Evolutionary conservation across 2,329 filamentous ascomycete genomes (phyloP).

Genomic region (Hirsutella thompsonii): DNA sequence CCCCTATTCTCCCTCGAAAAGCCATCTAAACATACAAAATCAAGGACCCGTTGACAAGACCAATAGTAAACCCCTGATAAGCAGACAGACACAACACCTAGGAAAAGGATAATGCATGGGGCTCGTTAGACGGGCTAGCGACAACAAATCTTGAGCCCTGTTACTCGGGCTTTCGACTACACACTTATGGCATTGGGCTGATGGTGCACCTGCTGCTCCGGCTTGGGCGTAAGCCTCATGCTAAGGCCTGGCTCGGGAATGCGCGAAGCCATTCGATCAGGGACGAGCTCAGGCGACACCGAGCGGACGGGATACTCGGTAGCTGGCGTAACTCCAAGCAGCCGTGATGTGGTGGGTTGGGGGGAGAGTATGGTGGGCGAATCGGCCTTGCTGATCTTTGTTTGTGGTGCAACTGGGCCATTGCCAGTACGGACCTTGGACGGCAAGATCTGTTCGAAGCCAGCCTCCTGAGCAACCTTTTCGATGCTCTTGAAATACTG

Average conservation of each 20-base stretch:
- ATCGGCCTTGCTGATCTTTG: conserved; percentile 28
- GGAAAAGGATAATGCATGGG: no score
- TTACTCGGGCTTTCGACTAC: not conserved
- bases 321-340: conserved; percentile 40
- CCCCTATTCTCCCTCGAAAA: no score
- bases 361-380: conserved; percentile 36
- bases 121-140: no score
- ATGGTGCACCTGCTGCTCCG: conserved; percentile 25
- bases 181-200: conserved; percentile 8
- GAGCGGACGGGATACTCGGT: conserved; percentile 42
- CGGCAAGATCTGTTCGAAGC: conserved; percentile 44
- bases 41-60: no score
- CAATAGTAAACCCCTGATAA: no score
- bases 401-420: conserved; percentile 19
- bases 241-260: conserved; percentile 34
- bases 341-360: conserved; percentile 41
- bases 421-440: conserved; percentile 42
- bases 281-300: conserved; percentile 46
- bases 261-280: conserved; percentile 48
- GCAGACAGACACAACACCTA: no score
- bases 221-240: conserved; percentile 33
- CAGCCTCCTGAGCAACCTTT: conserved; percentile 42
- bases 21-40: no score
- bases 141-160: no score
- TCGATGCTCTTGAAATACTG: conserved; percentile 63